Evolutionary conservation across 75 land plant species (phyloP), one percentile per base, ranked within the genome.

Genomic region (Pinus taeda): DNA sequence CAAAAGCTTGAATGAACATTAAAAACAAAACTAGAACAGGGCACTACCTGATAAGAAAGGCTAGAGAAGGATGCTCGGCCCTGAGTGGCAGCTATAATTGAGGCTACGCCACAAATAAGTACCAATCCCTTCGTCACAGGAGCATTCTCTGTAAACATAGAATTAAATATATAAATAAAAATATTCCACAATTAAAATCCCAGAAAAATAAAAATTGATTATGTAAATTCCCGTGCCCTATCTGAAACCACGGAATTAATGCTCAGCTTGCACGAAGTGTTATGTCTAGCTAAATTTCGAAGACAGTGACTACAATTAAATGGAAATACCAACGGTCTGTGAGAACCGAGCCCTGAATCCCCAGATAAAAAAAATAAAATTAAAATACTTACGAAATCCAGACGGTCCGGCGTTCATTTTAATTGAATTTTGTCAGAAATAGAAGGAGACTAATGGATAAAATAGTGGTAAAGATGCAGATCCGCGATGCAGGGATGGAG

Each of bases 331-430:
- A 20, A 59, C 6, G 21, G 21, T 59, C 21, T 59, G 5, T 59
- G 6, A 18, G 21, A 59, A 59, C 4, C 18, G 5, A 59, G n/a
- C n/a, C 21, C 21, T 59, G 3, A n/a, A 59, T 59, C n/a, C 21
- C 60, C 12, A 59, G 18, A 59, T 18, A 3, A 59, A 20, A 59
- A 18, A 59, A 11, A 4, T 59, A 59, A 17, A 17, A 59, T 58
- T 59, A 59, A 17, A 59, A 59, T 18, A 60, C 87, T 49, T 79
- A 92, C 95, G 82, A 80, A 92, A 92, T 21, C 95, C 95, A 45
- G 95, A 90, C 15, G 90, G 91, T 15, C 95, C 95, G 73, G 87
- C 89, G 90, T 90, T 92, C 95, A 92, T 92, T 72, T 81, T 26
- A 26, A 26, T 26, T 26, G 26, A 26, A 26, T 26, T 26, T 26